Percentiles rank a stretch among this genome's conserved stretches.
phyloP scores from a whole-genome alignment of 805 yeast species.

The Zygosaccharomyces kombuchaensis region DNA sequence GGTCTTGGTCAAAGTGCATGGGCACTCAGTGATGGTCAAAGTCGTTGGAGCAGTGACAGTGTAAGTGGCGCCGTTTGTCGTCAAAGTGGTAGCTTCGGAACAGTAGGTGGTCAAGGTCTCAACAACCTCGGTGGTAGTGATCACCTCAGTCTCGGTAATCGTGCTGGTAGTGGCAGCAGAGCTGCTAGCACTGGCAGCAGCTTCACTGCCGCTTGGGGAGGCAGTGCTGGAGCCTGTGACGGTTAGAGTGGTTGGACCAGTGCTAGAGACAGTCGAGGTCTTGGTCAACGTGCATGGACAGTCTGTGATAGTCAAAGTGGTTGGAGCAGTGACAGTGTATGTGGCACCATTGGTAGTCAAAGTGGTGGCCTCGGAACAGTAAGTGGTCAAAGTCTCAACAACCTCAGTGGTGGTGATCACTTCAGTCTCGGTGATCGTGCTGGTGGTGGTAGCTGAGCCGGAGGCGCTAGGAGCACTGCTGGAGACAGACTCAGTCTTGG shows the following conservation, averaged over 20 bases:
- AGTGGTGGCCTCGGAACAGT: slow-evolving; percentile 75
- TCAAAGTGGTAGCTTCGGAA: slow-evolving; percentile 66
- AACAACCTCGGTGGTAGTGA: slow-evolving; percentile 43
- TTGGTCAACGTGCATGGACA: neutral
- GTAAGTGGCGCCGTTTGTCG: slow-evolving; percentile 63
- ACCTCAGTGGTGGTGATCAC: slow-evolving; percentile 38
- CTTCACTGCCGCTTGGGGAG: too few species aligned
- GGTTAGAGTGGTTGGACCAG: neutral
- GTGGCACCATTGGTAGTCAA: slow-evolving; percentile 62
- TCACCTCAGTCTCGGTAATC: slow-evolving; percentile 15
- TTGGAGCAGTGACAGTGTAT: slow-evolving; percentile 55
- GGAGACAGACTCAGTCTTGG: neutral
- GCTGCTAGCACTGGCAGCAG: neutral
- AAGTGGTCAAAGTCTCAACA: slow-evolving; percentile 71
- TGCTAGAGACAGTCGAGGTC: neutral
- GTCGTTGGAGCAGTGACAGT: slow-evolving; percentile 78
- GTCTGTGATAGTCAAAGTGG: slow-evolving; percentile 9
- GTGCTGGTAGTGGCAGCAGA: neutral
- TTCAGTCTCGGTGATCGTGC: neutral
- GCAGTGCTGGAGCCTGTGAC: too few species aligned
- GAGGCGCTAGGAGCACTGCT: too few species aligned
- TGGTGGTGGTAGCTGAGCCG: neutral
- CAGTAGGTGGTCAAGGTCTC: slow-evolving; percentile 78
- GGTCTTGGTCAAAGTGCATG: slow-evolving; percentile 52
- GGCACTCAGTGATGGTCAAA: slow-evolving; percentile 80